These are phyloP conservation scores for Secale cereale DNA, from an alignment of 176 grass and related monocot species.

Conservation along the genomic window DNA sequence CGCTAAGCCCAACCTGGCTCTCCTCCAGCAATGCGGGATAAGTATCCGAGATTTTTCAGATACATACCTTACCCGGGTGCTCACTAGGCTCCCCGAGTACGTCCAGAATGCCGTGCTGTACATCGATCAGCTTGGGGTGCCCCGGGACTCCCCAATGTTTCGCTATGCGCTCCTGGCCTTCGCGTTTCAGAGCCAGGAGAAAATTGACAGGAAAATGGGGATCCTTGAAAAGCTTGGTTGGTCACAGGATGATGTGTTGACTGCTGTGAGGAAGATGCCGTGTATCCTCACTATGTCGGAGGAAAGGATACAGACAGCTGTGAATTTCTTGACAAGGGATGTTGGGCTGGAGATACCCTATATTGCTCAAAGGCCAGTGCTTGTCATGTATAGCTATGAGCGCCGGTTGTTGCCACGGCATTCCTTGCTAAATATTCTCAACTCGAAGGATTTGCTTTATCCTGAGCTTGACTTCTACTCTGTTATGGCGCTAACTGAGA, in stretches of 20 bases:
- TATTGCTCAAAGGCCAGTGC: neutral
- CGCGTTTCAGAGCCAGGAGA: neutral
- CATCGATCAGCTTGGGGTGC: neutral
- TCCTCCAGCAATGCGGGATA: conserved; percentile 28
- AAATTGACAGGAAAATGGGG: neutral
- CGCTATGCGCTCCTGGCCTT: neutral
- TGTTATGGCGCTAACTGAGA: neutral
- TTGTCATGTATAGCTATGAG: conserved; percentile 37
- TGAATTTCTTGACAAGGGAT: conserved; percentile 19
- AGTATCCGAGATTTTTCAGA: neutral
- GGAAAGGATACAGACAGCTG: neutral
- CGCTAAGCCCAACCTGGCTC: conserved; percentile 28
- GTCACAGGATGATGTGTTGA: neutral
- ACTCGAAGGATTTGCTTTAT: neutral
- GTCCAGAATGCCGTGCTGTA: neutral
- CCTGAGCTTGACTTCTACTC: conserved; percentile 16
- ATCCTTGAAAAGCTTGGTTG: neutral
- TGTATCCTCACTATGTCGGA: neutral
- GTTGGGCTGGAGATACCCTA: conserved; percentile 28
- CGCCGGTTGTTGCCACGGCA: conserved; percentile 26
- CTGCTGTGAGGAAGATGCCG: neutral
- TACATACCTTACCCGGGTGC: neutral
- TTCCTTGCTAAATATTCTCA: conserved; percentile 29
- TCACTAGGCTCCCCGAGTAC: neutral
- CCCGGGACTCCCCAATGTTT: neutral